Base-by-base conservation (phyloP, 139 green algal species). In the Haematococcus lacustris region DNA sequence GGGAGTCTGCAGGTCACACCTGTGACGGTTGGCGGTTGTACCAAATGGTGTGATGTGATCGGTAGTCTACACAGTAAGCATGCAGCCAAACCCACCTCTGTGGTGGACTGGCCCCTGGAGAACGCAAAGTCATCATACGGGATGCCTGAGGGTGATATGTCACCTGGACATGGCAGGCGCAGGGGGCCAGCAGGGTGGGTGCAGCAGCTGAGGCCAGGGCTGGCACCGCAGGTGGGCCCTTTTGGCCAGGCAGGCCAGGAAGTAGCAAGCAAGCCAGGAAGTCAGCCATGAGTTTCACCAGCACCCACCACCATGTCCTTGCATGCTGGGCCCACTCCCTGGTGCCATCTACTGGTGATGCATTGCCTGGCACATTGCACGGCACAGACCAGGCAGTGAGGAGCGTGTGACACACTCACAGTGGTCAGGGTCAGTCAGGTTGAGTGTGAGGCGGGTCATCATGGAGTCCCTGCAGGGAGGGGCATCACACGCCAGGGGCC, bases 381-480 rank as follows among this genome's bases (percentile, higher is more conserved):
- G 53, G 17, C 32, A 17, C 53, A 30, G 4, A 17, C 13, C 25
- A n/a, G 7, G 4, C 4, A 25, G 21, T 35, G 17, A n/a, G 3
- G 53, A 3, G 17, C 53, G 7, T 25, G n/a, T n/a, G n/a, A n/a
- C 13, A 35, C 53, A 63, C 53, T 63, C 53, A 63, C 53, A 63
- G 23, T 30, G 25, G 17, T 32, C 32, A 25, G 53, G 7, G 53
- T 63, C 25, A 25, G 13, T 63, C 21, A 63, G 13, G 17, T 28
- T 3, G 3, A 63, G 17, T 30, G 23, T 30, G 17, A 63, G 53
- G 13, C 17, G 3, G 53, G 17, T 30, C 4, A 63, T 17, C 53
- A 63, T 63, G 53, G 53, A 17, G 53, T 63, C 53, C 53, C 53
- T 35, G 17, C 53, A n/a, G n/a, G n/a, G n/a, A n/a, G n/a, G n/a